Percentiles rank a stretch among this genome's conserved stretches.
Evolutionary conservation across 2,329 filamentous ascomycete genomes (phyloP).

Genomic region (Helotiales sp.): DNA sequence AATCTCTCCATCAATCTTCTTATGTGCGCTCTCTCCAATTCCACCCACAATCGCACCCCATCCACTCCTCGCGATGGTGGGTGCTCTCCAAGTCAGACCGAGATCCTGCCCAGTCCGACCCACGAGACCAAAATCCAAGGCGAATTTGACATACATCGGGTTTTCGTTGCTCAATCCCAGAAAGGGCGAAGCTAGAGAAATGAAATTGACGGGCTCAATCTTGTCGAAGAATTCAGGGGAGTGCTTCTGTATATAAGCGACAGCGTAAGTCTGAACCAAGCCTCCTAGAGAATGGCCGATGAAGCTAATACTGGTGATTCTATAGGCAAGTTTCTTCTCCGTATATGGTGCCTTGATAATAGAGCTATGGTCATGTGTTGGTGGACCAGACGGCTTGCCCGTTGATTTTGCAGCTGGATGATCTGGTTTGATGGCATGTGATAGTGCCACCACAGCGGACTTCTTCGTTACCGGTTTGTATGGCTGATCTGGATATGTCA

Average conservation of each 20-base stretch:
- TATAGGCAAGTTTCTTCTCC: constrained; percentile 65
- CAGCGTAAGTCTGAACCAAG: constrained; percentile 88
- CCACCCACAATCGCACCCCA: constrained; percentile 89
- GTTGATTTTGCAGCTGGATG: constrained; percentile 37
- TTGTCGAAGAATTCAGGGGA: constrained; percentile 87
- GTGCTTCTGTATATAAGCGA: constrained; percentile 96
- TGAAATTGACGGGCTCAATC: constrained; percentile 89
- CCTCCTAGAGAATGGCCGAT: constrained; percentile 91
- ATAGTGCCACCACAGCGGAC: constrained; percentile 49
- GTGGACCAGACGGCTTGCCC: constrained; percentile 52
- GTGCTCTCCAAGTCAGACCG: constrained; percentile 90
- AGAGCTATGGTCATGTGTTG: constrained; percentile 65
- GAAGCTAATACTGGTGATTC: constrained; percentile 93
- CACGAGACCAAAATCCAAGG: constrained; percentile 92
- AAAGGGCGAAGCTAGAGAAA: constrained; percentile 85
- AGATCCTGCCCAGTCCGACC: constrained; percentile 96
- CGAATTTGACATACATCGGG: constrained; percentile 95
- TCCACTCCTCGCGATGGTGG: constrained; percentile 81
- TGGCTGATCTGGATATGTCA: constrained; percentile 94
- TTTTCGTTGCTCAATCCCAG: constrained; percentile 96
- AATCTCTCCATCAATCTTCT: constrained; percentile 60
- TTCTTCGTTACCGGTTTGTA: constrained; percentile 69
- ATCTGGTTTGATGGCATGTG: constrained; percentile 47
- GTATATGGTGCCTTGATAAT: constrained; percentile 52
- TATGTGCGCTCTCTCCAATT: constrained; percentile 70